A percentile compares a stretch with the other conserved stretches of the same genome.
Evolutionary conservation across 2,329 filamentous ascomycete species (phyloP).

Genomic region (Fusarium sambucinum): DNA sequence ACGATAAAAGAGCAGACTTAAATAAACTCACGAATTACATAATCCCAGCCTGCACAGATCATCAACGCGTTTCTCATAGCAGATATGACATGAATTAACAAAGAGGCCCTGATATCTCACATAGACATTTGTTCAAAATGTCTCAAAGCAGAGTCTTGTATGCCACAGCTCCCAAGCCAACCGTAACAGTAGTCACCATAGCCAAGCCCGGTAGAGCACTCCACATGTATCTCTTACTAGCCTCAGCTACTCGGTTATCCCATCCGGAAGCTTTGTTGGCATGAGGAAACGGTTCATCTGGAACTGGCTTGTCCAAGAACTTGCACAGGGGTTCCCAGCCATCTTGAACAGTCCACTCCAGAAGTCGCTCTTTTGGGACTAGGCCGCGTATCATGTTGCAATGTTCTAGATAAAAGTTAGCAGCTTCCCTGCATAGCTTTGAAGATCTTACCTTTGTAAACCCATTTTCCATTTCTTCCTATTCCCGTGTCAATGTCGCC

Average conservation of each 20-base stretch:
- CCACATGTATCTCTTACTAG: background rate
- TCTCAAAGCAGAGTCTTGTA: background rate
- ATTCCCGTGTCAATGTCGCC: conserved; percentile 4
- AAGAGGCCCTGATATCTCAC: fast-evolving
- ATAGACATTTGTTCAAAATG: background rate
- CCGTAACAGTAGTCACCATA: background rate
- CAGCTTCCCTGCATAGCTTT: background rate
- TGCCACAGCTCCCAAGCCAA: background rate
- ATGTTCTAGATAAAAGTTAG: background rate
- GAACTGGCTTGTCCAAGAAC: conserved; percentile 25
- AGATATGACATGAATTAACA: background rate
- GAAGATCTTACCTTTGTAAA: background rate
- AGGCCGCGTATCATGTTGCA: conserved; percentile 25
- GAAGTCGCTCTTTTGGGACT: conserved; percentile 7
- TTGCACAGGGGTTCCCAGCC: conserved; percentile 28
- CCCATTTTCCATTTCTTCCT: conserved; percentile 16
- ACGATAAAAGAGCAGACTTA: background rate
- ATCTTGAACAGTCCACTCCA: conserved; percentile 25
- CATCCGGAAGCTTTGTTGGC: conserved; percentile 7
- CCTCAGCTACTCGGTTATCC: background rate
- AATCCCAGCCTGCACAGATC: background rate
- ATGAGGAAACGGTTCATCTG: conserved; percentile 17
- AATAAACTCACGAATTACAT: background rate
- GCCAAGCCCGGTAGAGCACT: background rate
- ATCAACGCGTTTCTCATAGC: background rate